Conservation (phyloP, 2,329 filamentous ascomycete species). For the Camptophora hylomeconis region DNA sequence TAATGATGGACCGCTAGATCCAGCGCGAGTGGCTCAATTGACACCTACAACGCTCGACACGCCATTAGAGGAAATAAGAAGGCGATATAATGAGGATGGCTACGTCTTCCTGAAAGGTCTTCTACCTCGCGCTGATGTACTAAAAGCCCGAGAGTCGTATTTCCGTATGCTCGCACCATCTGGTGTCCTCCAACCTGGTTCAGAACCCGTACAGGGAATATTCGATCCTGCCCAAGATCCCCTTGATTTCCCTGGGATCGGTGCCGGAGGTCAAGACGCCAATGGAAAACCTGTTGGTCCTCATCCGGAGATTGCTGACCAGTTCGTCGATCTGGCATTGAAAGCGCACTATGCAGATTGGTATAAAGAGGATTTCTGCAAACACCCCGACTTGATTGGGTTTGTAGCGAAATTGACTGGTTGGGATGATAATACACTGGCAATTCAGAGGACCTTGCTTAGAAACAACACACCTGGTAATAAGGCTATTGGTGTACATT, state of each 20-base stretch:
- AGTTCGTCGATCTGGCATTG: slow-evolving; percentile 39
- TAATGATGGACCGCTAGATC: slow-evolving; percentile 34
- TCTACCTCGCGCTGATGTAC: slow-evolving; percentile 39
- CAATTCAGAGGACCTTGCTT: slow-evolving; percentile 36
- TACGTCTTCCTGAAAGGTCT: slow-evolving; percentile 45
- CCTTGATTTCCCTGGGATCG: slow-evolving; percentile 39
- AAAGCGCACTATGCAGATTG: slow-evolving; percentile 40
- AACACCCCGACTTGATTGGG: slow-evolving; percentile 35
- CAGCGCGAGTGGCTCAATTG: slow-evolving; percentile 31
- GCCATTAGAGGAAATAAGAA: slow-evolving; percentile 36
- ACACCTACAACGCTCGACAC: slow-evolving; percentile 30
- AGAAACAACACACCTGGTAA: slow-evolving; percentile 45
- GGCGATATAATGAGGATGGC: slow-evolving; percentile 36
- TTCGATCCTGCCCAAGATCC: slow-evolving; percentile 34
- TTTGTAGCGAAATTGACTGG: slow-evolving; percentile 41
- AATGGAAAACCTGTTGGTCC: slow-evolving; percentile 34
- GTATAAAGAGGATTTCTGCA: slow-evolving; percentile 43
- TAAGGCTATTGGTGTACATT: slow-evolving; percentile 47
- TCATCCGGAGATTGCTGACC: slow-evolving; percentile 23
- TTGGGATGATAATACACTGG: slow-evolving; percentile 39
- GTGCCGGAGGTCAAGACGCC: slow-evolving; percentile 33
- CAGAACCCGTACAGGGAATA: slow-evolving; percentile 39
- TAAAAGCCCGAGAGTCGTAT: slow-evolving; percentile 39
- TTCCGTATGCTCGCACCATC: slow-evolving; percentile 42
- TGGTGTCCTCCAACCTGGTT: slow-evolving; percentile 42